Conservation (phyloP, 768 basidiomycete genomes). For the Mycena vitilis region DNA sequence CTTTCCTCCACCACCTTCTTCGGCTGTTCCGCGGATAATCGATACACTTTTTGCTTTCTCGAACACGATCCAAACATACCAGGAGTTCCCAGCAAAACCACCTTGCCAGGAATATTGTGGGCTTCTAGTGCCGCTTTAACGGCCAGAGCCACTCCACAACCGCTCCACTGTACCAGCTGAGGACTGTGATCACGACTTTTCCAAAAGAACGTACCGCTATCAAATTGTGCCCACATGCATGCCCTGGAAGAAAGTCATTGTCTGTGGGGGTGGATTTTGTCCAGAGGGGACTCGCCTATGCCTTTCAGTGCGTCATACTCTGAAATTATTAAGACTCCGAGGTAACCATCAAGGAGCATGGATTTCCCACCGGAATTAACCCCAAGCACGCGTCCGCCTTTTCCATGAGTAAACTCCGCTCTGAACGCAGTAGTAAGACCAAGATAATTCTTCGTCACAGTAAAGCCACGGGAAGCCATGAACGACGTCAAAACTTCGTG, state of each 20-base stretch:
- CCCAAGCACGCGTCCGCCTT: conserved; percentile 74
- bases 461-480: conserved; percentile 75
- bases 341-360: conserved; percentile 17
- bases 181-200: background rate
- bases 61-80: conserved; percentile 50
- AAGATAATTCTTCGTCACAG: conserved; percentile 77
- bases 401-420: conserved; percentile 73
- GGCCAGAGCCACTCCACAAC: conserved; percentile 79
- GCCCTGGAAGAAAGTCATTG: conserved; percentile 68
- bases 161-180: conserved; percentile 49
- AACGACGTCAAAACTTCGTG: conserved; percentile 76
- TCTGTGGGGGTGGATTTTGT: background rate
- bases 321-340: background rate
- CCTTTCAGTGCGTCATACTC: conserved; percentile 64
- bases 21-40: conserved; percentile 57
- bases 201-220: conserved; percentile 60
- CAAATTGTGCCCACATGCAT: conserved; percentile 86
- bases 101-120: conserved; percentile 71
- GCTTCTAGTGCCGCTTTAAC: conserved; percentile 75
- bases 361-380: conserved; percentile 80
- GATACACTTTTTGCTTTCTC: conserved; percentile 17
- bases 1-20: conserved; percentile 86
- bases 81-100: conserved; percentile 84
- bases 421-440: conserved; percentile 82
- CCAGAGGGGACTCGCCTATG: conserved; percentile 47